These are phyloP conservation scores for Amylocystis lapponica DNA, from an alignment of 768 basidiomycete genomes.

Conservation along the genomic window DNA sequence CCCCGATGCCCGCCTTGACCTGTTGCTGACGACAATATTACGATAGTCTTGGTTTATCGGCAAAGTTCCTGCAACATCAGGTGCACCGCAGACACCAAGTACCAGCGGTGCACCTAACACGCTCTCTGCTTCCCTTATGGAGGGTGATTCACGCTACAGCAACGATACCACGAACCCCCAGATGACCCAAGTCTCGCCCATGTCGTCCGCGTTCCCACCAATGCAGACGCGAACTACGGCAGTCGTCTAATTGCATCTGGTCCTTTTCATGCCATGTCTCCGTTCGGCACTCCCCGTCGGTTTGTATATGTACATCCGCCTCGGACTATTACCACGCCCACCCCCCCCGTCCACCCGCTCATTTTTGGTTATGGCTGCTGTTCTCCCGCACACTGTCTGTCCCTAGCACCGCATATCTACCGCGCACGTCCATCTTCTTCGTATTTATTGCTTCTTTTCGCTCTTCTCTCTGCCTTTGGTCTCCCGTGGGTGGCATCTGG, in stretches of 20 bases:
- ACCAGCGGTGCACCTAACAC: conserved; percentile 21
- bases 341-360: too few species aligned
- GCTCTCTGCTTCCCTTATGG: conserved; percentile 12
- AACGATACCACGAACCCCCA: conserved; percentile 34
- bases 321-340: too few species aligned
- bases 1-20: neutral
- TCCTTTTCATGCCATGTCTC: too few species aligned
- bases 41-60: conserved; percentile 90
- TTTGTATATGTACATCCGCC: too few species aligned
- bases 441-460: too few species aligned
- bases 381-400: too few species aligned
- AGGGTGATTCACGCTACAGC: conserved; percentile 15
- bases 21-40: conserved; percentile 6
- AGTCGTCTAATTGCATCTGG: conserved; percentile 16
- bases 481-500: too few species aligned
- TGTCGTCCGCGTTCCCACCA: conserved; percentile 78
- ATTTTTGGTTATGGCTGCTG: too few species aligned
- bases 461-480: too few species aligned
- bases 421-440: too few species aligned
- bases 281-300: too few species aligned
- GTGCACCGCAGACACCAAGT: conserved; percentile 40
- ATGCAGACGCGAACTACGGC: conserved; percentile 23
- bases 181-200: conserved; percentile 58
- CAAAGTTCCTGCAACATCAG: conserved; percentile 53
- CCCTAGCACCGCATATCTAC: too few species aligned